phyloP scores from a whole-genome alignment of 768 basidiomycete genomes.

The Termitomyces sp. region DNA sequence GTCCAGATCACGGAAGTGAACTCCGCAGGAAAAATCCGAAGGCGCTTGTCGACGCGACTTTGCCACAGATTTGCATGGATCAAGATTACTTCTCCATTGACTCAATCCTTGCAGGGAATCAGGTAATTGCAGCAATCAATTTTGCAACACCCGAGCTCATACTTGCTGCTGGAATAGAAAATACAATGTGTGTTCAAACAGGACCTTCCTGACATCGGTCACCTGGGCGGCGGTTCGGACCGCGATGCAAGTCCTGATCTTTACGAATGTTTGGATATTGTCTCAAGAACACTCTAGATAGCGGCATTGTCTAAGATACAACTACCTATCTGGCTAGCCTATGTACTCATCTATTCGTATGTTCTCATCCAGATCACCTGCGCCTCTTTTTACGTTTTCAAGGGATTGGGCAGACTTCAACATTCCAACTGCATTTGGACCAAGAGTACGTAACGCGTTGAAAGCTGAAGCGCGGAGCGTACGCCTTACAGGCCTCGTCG shows the following conservation, averaged over 20 bases:
- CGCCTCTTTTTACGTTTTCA: conserved; percentile 3
- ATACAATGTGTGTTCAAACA: conserved; percentile 90
- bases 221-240: conserved; percentile 82
- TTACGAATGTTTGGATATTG: neutral
- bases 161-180: conserved; percentile 46
- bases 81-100: conserved; percentile 91
- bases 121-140: conserved; percentile 35
- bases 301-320: conserved; percentile 69
- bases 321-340: conserved; percentile 88
- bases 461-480: conserved; percentile 87
- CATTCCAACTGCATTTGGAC: conserved; percentile 71
- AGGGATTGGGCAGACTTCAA: conserved; percentile 90
- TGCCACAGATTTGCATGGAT: conserved; percentile 50
- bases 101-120: conserved; percentile 87
- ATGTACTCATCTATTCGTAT: conserved; percentile 78
- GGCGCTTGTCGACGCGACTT: conserved; percentile 14
- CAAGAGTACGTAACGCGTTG: conserved; percentile 77
- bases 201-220: conserved; percentile 80
- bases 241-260: conserved; percentile 55
- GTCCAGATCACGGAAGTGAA: conserved; percentile 2
- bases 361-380: neutral
- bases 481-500: conserved; percentile 75
- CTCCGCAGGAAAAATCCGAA: conserved; percentile 1
- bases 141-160: too few relatives aligned
- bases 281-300: conserved; percentile 44